Conservation (phyloP, 257 asterid genomes). For the Solanum microdontum region DNA sequence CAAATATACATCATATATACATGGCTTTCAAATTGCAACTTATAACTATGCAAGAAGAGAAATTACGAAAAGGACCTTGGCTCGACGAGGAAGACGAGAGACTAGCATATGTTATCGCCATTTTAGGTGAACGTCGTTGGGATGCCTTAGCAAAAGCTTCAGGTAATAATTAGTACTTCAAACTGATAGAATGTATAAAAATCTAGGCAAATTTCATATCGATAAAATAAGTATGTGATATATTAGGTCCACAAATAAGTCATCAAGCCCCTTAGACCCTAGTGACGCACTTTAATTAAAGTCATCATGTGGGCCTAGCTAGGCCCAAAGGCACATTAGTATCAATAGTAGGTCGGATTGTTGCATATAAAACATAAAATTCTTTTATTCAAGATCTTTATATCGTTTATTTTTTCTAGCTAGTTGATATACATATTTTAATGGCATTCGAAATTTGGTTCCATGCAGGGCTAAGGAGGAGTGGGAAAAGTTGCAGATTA, state of each 20-base stretch:
- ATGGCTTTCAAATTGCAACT: neutral
- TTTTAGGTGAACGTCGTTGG: constrained; percentile 56
- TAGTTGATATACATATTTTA: neutral
- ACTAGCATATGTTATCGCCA: constrained; percentile 35
- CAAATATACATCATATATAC: neutral
- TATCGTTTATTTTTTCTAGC: neutral
- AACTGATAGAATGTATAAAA: neutral
- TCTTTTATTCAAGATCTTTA: neutral
- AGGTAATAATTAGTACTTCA: constrained; percentile 13
- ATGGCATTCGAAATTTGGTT: neutral
- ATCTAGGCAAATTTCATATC: neutral
- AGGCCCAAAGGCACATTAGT: neutral
- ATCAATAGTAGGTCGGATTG: too few species aligned
- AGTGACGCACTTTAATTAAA: neutral
- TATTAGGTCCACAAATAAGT: neutral
- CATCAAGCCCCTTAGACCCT: neutral
- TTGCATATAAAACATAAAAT: neutral
- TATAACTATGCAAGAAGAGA: constrained; percentile 25
- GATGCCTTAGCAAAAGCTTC: constrained; percentile 68
- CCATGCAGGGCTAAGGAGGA: constrained; percentile 44
- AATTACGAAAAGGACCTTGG: constrained; percentile 65
- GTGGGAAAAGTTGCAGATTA: constrained; percentile 69
- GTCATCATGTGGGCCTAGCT: neutral
- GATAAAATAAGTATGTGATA: neutral
- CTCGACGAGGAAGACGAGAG: constrained; percentile 54